A percentile compares a stretch with the other conserved stretches of the same genome.
phyloP scores from a whole-genome alignment of 2,329 filamentous ascomycete genomes.

The Monilinia vaccinii-corymbosi region DNA sequence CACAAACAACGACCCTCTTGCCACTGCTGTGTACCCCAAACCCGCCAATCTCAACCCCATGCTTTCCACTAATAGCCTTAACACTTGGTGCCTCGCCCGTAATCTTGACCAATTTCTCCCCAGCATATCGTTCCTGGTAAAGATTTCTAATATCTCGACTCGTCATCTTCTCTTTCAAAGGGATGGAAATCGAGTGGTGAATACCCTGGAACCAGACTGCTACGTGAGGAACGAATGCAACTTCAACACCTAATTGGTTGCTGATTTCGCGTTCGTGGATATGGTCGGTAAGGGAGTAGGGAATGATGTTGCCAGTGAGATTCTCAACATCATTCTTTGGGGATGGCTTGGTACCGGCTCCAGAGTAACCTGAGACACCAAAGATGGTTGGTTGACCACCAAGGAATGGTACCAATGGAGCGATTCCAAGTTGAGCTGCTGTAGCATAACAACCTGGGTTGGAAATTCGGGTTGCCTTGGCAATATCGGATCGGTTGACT shows the following conservation, averaged over 20 bases:
- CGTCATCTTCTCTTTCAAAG: constrained; percentile 76
- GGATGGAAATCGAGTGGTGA: constrained; percentile 82
- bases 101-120: constrained; percentile 90
- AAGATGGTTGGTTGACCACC: constrained; percentile 76
- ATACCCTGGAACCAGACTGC: constrained; percentile 98
- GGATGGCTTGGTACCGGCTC: constrained; percentile 87
- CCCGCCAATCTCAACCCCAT: constrained; percentile 87
- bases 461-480: constrained; percentile 70
- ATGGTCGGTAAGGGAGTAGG: constrained; percentile 87
- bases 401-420: constrained; percentile 68
- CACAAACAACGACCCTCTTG: constrained; percentile 88
- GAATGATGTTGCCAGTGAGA: constrained; percentile 79
- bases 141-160: constrained; percentile 87
- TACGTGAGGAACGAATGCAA: constrained; percentile 88
- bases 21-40: constrained; percentile 89
- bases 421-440: constrained; percentile 80
- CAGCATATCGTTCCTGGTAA: constrained; percentile 93
- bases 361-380: constrained; percentile 88
- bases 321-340: constrained; percentile 86
- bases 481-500: constrained; percentile 65
- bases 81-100: constrained; percentile 80
- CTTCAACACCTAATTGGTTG: constrained; percentile 60
- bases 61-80: constrained; percentile 73
- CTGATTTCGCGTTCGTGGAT: constrained; percentile 92
- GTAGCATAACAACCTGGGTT: constrained; percentile 97